phyloP scores from a whole-genome alignment of 768 basidiomycete species.

The Sporobolomyces phaffii region DNA sequence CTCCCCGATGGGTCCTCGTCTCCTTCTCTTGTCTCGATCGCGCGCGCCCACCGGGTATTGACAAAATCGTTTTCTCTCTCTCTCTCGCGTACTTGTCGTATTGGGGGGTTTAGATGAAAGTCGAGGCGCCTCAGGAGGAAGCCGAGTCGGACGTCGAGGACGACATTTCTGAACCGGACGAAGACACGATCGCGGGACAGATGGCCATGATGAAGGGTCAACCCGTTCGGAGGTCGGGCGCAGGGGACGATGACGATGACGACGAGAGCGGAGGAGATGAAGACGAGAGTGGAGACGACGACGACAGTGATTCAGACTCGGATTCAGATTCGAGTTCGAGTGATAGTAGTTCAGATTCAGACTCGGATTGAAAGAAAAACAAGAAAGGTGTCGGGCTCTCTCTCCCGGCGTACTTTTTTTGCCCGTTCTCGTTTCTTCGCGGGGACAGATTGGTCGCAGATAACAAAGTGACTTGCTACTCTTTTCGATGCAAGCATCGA shows the following conservation, averaged over 20 bases:
- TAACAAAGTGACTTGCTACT: too few species aligned
- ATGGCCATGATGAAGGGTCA: slow-evolving; percentile 75
- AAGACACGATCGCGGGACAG: slow-evolving; percentile 91
- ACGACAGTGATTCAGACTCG: slow-evolving; percentile 37
- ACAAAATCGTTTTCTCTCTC: too few species aligned
- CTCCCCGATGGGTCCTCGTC: too few species aligned
- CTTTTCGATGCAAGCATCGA: too few species aligned
- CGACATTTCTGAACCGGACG: slow-evolving; percentile 96
- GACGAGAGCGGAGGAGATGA: slow-evolving; percentile 53
- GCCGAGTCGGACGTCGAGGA: slow-evolving; percentile 56
- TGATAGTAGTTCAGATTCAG: slow-evolving; percentile 6
- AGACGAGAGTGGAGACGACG: slow-evolving; percentile 51
- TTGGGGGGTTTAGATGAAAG: slow-evolving; percentile 70
- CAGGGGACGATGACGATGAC: slow-evolving; percentile 55
- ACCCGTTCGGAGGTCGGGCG: slow-evolving; percentile 44
- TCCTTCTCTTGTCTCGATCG: too few species aligned
- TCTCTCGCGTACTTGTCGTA: too few species aligned
- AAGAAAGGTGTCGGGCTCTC: not conserved
- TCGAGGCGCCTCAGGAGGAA: slow-evolving; percentile 64
- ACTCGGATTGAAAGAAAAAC: not conserved
- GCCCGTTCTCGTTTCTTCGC: too few species aligned
- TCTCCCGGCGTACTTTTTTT: too few species aligned
- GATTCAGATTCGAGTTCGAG: slow-evolving; percentile 43
- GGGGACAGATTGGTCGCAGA: too few species aligned
- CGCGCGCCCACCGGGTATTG: too few species aligned